Conservation (phyloP, 208 protist genomes). For the Acanthamoeba royreba region DNA sequence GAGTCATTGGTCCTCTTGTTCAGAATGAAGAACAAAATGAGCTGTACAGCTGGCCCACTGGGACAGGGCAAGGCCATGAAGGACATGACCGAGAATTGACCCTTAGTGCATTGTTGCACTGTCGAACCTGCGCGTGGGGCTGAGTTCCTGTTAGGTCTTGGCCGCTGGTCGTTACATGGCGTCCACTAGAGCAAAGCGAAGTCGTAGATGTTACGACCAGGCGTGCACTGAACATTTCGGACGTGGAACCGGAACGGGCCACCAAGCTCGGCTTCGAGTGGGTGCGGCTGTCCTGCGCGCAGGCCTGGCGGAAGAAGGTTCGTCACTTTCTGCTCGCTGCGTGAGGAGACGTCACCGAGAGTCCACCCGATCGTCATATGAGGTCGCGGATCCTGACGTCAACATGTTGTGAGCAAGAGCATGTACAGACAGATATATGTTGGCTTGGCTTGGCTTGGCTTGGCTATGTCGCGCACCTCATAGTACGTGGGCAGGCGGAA, state of each 20-base stretch:
- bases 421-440: background rate
- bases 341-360: background rate
- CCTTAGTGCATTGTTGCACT: too few relatives aligned
- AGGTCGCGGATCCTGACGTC: background rate
- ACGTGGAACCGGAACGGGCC: background rate
- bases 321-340: background rate
- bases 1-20: too few relatives aligned
- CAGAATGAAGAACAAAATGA: too few relatives aligned
- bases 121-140: too few relatives aligned
- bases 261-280: background rate
- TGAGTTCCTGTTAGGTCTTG: too few relatives aligned
- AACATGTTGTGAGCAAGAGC: too few relatives aligned
- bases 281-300: background rate
- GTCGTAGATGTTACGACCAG: background rate
- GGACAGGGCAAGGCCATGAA: too few relatives aligned
- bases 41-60: too few relatives aligned
- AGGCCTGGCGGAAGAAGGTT: background rate
- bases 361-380: constrained; percentile 40
- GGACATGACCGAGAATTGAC: too few relatives aligned
- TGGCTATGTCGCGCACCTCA: background rate
- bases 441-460: too few relatives aligned
- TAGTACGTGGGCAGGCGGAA: constrained; percentile 7
- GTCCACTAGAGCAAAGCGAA: background rate
- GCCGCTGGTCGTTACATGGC: too few relatives aligned
- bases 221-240: background rate